Evolutionary conservation across 371 early-diverging fungal species (phyloP).

Genomic region (Syncephalastrum monosporum): DNA sequence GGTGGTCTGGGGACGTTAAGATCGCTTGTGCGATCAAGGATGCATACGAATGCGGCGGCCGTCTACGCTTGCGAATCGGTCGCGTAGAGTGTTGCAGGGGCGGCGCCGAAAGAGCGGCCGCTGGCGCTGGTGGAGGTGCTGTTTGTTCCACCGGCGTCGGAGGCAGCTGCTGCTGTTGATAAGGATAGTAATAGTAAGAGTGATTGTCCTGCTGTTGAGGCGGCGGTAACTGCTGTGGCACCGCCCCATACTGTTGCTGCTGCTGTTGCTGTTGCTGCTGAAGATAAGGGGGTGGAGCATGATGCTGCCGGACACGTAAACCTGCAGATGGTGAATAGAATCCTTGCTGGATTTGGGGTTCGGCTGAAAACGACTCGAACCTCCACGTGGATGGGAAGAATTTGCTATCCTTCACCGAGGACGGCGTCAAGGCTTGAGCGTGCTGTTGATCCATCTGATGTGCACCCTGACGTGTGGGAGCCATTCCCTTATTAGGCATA

Average conservation of each 20-base stretch:
- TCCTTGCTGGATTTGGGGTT: too few relatives aligned
- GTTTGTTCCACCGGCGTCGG: background rate
- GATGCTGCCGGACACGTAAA: constrained; percentile 1
- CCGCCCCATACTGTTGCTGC: constrained; percentile 4
- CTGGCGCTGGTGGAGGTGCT: background rate
- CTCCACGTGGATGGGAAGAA: too few relatives aligned
- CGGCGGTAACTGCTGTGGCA: constrained; percentile 7
- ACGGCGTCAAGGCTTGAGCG: too few relatives aligned
- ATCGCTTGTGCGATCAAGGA: constrained; percentile 75
- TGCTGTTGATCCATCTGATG: too few relatives aligned
- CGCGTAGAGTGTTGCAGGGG: constrained; percentile 6
- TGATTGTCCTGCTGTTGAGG: constrained; percentile 5
- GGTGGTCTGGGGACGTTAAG: constrained; percentile 46
- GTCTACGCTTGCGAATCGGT: constrained; percentile 42
- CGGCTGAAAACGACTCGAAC: too few relatives aligned
- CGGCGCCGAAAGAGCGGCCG: constrained; percentile 1
- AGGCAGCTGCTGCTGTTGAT: background rate
- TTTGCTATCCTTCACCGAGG: too few relatives aligned
- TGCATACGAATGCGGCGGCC: constrained; percentile 75
- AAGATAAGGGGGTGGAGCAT: constrained; percentile 5
- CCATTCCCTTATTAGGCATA: too few relatives aligned
- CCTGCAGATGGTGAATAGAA: too few relatives aligned
- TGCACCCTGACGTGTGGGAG: too few relatives aligned
- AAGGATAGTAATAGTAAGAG: too few relatives aligned
- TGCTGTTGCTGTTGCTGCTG: constrained; percentile 12